A percentile compares a stretch with the other conserved stretches of the same genome.
Conservation (phyloP, 805 yeast genomes). For the Wickerhamomyces hampshirensis region DNA sequence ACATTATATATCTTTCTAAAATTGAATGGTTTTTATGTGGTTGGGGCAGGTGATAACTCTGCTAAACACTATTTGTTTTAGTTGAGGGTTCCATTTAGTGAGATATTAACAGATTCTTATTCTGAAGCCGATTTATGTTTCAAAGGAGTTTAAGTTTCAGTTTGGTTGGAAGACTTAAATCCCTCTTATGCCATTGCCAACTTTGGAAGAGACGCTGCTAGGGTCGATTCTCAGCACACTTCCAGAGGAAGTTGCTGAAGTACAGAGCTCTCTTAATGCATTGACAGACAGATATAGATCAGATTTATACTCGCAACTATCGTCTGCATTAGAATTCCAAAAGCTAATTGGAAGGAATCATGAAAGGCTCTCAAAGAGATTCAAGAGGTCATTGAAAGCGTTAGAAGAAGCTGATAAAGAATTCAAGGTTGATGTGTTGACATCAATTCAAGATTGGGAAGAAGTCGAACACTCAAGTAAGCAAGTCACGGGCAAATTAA, state of each 20-base stretch:
- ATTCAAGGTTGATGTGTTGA: constrained; percentile 1
- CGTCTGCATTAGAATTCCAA: constrained; percentile 7
- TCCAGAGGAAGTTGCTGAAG: constrained; percentile 12
- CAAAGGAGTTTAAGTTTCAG: not conserved
- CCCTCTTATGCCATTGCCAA: constrained; percentile 4
- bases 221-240: constrained; percentile 7
- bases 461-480: constrained; percentile 8
- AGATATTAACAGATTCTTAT: not conserved
- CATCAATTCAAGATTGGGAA: constrained; percentile 2
- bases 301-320: constrained; percentile 11
- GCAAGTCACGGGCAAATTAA: constrained; percentile 11
- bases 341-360: constrained; percentile 7
- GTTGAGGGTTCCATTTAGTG: not conserved
- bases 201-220: constrained; percentile 9
- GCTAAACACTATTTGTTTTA: too few species aligned
- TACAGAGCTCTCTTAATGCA: constrained; percentile 3
- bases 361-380: constrained; percentile 7
- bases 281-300: constrained; percentile 6
- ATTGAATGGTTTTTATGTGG: too few species aligned
- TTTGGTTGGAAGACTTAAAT: not conserved
- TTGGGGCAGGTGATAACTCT: too few species aligned
- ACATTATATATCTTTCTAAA: too few species aligned
- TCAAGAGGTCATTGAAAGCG: constrained; percentile 5
- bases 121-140: not conserved
- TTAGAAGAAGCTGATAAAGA: constrained; percentile 5